These are phyloP conservation scores for Paraphysoderma sedebokerense DNA, from an alignment of 371 early-diverging fungal species.

Conservation along the genomic window DNA sequence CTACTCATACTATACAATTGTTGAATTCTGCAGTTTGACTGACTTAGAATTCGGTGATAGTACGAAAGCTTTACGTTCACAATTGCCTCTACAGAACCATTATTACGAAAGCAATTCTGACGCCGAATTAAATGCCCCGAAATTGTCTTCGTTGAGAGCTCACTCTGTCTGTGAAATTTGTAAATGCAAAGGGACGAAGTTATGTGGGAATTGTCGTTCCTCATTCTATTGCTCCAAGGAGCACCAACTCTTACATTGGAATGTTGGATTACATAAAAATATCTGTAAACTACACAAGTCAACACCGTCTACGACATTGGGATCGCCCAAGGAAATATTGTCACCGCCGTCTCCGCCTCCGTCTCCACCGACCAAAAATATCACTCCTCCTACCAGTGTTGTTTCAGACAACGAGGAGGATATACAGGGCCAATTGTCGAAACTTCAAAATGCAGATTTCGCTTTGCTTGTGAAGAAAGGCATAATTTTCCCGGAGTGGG, in stretches of 20 bases:
- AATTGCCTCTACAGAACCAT: slow-evolving; percentile 63
- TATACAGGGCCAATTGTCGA: no score
- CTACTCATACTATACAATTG: background rate
- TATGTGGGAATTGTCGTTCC: slow-evolving; percentile 56
- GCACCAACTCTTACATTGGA: slow-evolving; percentile 80
- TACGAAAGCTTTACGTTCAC: slow-evolving; percentile 54
- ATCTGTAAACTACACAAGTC: no score
- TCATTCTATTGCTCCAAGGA: slow-evolving; percentile 61
- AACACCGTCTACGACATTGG: no score
- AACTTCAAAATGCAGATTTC: no score
- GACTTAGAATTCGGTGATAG: no score
- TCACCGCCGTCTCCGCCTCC: no score
- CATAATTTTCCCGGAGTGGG: slow-evolving; percentile 43
- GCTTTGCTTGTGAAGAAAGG: no score
- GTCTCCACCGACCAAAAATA: no score
- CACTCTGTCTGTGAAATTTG: slow-evolving; percentile 43
- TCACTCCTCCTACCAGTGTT: no score
- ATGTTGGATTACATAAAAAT: slow-evolving; percentile 45
- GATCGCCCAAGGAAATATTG: no score
- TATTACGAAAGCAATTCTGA: slow-evolving; percentile 25
- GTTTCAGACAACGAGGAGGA: no score
- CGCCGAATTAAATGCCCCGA: slow-evolving; percentile 13
- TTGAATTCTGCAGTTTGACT: no score
- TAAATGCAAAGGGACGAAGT: slow-evolving; percentile 56
- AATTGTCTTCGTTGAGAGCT: slow-evolving; percentile 1